Evolutionary conservation across 2,329 filamentous ascomycete genomes (phyloP), one percentile per base, ranked within the genome.

Genomic region (Sporothrix pallida): DNA sequence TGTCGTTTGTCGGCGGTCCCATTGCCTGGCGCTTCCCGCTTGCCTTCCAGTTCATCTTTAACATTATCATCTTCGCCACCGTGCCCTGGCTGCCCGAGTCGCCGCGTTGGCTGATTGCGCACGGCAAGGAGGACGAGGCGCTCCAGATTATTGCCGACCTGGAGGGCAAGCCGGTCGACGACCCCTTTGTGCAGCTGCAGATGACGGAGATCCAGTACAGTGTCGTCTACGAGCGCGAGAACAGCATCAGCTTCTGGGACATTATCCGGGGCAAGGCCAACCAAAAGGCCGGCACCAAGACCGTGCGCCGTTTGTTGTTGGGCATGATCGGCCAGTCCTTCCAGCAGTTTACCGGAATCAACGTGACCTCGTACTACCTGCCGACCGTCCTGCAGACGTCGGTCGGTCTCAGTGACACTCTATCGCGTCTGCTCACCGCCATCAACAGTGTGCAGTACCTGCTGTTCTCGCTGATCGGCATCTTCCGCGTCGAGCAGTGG

Each of bases 21-120:
- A 83, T 87, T 42, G 81, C 84, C 0, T 89, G 89, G 90, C 84
- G 89, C 2, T 90, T 91, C 78, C 89, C 90, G 0, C 82, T 91
- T n/a, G 86, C 84, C 2, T 86, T 89, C 78, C 86, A 88, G 76
- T 84, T 90, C 42, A 76, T 87, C 31, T 91, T 91, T 78, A 88
- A 88, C 37, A 13, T 90, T 7, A 84, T 90, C 74, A 88, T 91
- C 68, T 80, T 91, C 15, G 74, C 79, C 1, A 84, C 86, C 65
- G 84, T 89, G 70, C 82, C 87, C 79, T 81, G 82, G 72, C 79
- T 89, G 4, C 88, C 88, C n/a, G 88, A 90, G 78, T 84, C 82
- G 3, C 84, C 84, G 1, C 79, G 84, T 69, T 86, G 84, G 84
- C 79, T 86, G 7, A 81, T 86, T 50, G 78, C 83, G 17, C 82